Conservation (phyloP, 2,329 filamentous ascomycete genomes). For the Pseudopithomyces chartarum region DNA sequence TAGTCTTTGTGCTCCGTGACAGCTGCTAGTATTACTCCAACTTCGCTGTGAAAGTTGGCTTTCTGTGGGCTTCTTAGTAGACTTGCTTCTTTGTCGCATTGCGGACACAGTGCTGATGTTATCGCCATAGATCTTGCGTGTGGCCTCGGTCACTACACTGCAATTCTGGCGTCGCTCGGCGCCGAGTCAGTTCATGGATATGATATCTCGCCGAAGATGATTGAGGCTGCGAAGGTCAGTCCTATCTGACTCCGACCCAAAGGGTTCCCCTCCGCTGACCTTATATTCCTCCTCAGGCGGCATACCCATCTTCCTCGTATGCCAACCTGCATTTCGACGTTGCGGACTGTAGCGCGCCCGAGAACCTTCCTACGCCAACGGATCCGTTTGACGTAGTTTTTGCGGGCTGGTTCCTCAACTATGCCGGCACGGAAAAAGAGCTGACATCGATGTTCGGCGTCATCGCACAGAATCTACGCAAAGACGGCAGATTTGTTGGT, state of each 20-base stretch:
- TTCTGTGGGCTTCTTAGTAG: neutral
- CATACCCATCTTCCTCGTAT: slow-evolving; percentile 19
- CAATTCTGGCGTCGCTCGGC: slow-evolving; percentile 27
- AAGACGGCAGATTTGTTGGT: slow-evolving; percentile 25
- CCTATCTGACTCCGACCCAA: too few species aligned
- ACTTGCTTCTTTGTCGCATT: neutral
- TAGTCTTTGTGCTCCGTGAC: too few species aligned
- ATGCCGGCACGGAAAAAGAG: slow-evolving; percentile 28
- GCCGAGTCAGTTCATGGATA: slow-evolving; percentile 26
- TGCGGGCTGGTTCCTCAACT: slow-evolving; percentile 40
- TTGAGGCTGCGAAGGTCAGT: slow-evolving; percentile 17
- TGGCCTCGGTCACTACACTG: slow-evolving; percentile 33
- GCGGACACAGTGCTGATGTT: neutral
- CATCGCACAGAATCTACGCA: slow-evolving; percentile 21
- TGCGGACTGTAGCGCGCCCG: slow-evolving; percentile 30
- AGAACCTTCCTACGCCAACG: neutral
- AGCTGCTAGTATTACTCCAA: too few species aligned
- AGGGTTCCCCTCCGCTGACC: too few species aligned
- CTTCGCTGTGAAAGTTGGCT: too few species aligned
- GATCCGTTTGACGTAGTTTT: slow-evolving; percentile 31
- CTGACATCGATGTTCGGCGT: slow-evolving; percentile 30
- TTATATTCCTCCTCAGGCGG: neutral
- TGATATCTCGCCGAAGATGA: slow-evolving; percentile 37
- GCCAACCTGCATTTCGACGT: slow-evolving; percentile 25
- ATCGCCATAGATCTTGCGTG: slow-evolving; percentile 32